phyloP scores from a whole-genome alignment of 1,284 basidiomycete species.

The Hemileia vastatrix region DNA sequence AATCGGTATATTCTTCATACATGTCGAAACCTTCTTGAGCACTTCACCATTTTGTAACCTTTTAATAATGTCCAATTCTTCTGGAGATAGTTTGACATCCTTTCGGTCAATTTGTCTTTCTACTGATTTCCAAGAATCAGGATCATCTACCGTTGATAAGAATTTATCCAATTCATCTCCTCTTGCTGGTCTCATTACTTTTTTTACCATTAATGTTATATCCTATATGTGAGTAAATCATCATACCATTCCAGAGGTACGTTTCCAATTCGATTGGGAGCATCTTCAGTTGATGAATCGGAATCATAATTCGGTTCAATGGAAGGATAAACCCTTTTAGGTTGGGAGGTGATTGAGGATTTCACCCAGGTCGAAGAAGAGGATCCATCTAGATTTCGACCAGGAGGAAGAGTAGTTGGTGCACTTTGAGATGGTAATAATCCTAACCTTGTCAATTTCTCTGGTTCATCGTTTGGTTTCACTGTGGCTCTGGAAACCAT shows the following conservation, averaged over 20 bases:
- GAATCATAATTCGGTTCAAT: slow-evolving; percentile 42
- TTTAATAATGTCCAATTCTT: slow-evolving; percentile 43
- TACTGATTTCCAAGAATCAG: slow-evolving; percentile 41
- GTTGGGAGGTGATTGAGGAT: slow-evolving; percentile 37
- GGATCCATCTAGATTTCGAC: too few species aligned
- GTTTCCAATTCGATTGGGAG: slow-evolving; percentile 41
- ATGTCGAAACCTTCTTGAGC: slow-evolving; percentile 40
- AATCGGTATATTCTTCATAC: slow-evolving; percentile 40
- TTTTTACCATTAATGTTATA: slow-evolving; percentile 42
- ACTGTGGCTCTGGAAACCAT: too few species aligned
- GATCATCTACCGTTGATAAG: slow-evolving; percentile 42
- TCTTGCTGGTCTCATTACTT: slow-evolving; percentile 40
- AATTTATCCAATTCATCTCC: slow-evolving; percentile 44
- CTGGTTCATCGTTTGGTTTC: too few species aligned
- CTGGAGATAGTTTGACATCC: slow-evolving; percentile 38
- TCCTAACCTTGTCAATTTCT: too few species aligned
- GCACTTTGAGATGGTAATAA: too few species aligned
- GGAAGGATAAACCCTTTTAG: slow-evolving; percentile 39
- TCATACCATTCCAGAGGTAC: slow-evolving; percentile 44
- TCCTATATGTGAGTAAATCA: slow-evolving; percentile 43
- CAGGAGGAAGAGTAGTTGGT: too few species aligned
- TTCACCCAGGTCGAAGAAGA: too few species aligned
- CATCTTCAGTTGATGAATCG: slow-evolving; percentile 42
- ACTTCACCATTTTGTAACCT: slow-evolving; percentile 40
- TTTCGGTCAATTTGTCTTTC: slow-evolving; percentile 36